phyloP scores from a whole-genome alignment of 106 monocot species.

The Platanthera guangdongensis region DNA sequence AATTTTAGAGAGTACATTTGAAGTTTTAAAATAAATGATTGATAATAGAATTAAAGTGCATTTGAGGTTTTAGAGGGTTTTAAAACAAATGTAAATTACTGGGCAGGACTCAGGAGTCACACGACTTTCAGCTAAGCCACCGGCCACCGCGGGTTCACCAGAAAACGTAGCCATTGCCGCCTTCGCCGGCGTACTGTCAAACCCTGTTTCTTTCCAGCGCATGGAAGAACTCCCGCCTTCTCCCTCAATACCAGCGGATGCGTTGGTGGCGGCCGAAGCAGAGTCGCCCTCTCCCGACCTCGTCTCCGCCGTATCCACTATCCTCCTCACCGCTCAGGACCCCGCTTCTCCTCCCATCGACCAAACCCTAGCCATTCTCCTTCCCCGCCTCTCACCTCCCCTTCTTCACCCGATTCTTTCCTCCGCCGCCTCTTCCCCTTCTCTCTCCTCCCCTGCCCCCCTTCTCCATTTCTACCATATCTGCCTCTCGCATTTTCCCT shows the following conservation, averaged over 20 bases:
- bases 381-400: not conserved
- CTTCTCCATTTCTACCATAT: slow-evolving; percentile 1
- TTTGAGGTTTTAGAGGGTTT: too few species aligned
- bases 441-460: not conserved
- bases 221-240: slow-evolving; percentile 5
- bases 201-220: too few species aligned
- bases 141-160: not conserved
- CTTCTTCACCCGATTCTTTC: not conserved
- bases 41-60: too few species aligned
- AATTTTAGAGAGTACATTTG: too few species aligned
- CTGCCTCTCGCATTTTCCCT: not conserved
- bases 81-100: too few species aligned
- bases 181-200: not conserved
- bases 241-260: not conserved
- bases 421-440: slow-evolving; percentile 5
- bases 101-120: too few species aligned
- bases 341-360: not conserved
- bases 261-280: not conserved
- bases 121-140: not conserved
- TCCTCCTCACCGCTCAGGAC: slow-evolving; percentile 1
- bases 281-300: slow-evolving; percentile 1
- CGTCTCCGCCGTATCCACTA: slow-evolving; percentile 2
- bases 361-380: not conserved
- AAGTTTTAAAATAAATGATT: too few species aligned
- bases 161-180: not conserved